phyloP scores from a whole-genome alignment of 345 rosid species.

The Reutealis trisperma region DNA sequence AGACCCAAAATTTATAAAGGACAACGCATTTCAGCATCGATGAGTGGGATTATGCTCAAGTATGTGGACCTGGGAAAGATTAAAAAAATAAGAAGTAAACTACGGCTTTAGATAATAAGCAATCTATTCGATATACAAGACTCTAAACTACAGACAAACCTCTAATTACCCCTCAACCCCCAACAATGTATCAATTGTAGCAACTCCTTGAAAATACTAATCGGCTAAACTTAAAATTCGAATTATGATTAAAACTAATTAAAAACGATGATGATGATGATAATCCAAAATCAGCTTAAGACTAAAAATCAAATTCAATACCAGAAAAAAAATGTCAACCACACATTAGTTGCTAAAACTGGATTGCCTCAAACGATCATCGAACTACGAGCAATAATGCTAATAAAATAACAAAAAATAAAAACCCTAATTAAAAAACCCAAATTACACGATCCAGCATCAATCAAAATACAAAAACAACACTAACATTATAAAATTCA shows the following conservation, averaged over 20 bases:
- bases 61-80: background rate
- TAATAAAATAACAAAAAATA: background rate
- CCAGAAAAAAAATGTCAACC: background rate
- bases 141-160: background rate
- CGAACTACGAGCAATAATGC: background rate
- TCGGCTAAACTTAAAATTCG: background rate
- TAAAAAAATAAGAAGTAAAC: background rate
- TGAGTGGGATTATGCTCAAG: background rate
- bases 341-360: background rate
- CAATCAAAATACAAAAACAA: background rate
- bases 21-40: background rate
- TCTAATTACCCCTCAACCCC: background rate
- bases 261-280: background rate
- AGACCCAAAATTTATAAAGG: background rate
- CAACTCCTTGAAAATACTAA: background rate
- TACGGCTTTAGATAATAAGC: background rate
- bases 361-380: background rate
- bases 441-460: background rate
- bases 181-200: background rate
- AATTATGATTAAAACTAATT: no score
- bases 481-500: background rate
- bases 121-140: background rate
- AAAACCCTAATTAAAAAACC: constrained; percentile 12
- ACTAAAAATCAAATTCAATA: background rate
- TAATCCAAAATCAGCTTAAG: background rate